Conservation (phyloP, 1,139 yeast species). For the Taphrina flavorubra region DNA sequence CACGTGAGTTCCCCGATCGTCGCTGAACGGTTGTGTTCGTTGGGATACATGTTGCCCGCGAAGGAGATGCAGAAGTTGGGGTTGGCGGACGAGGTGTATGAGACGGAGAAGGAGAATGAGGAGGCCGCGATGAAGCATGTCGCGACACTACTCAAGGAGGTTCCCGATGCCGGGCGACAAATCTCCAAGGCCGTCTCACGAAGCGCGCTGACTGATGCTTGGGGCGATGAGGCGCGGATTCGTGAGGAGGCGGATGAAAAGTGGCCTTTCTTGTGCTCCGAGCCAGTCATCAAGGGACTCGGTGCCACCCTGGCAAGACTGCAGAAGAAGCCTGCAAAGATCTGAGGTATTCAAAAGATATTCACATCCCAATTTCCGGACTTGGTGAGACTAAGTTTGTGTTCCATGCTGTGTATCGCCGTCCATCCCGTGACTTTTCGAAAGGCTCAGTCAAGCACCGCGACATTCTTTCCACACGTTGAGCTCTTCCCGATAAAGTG, state of each 20-base stretch:
- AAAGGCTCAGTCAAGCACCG: too few species aligned
- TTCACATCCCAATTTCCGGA: background rate
- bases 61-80: constrained; percentile 11
- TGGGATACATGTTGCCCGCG: constrained; percentile 33
- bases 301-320: constrained; percentile 35
- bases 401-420: too few species aligned
- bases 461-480: constrained; percentile 22
- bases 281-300: constrained; percentile 34
- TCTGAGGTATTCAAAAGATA: background rate
- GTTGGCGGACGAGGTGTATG: constrained; percentile 29
- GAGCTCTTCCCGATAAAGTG: constrained; percentile 8
- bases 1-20: constrained; percentile 21
- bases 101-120: constrained; percentile 25
- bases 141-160: constrained; percentile 20
- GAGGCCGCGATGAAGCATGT: constrained; percentile 9
- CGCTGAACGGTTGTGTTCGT: constrained; percentile 33
- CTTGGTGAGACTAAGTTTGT: too few species aligned
- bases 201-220: constrained; percentile 19
- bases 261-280: constrained; percentile 37
- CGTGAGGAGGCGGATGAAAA: constrained; percentile 25
- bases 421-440: background rate
- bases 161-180: constrained; percentile 35
- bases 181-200: constrained; percentile 29
- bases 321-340: constrained; percentile 34
- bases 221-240: constrained; percentile 32